phyloP scores from a whole-genome alignment of 2,329 filamentous ascomycete species.

The Gaeumannomyces sp. region DNA sequence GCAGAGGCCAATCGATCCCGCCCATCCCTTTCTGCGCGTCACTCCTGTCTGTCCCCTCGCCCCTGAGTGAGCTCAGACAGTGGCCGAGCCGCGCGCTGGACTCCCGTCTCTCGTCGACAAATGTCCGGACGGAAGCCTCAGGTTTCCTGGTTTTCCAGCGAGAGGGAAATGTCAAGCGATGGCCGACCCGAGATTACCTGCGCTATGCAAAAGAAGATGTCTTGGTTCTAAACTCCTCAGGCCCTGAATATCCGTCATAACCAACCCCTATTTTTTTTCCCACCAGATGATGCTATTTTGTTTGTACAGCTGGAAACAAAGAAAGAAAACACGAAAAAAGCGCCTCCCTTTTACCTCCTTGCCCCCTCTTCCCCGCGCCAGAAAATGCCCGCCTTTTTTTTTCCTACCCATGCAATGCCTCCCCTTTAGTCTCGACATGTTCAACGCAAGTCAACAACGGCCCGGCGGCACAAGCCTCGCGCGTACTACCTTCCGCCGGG shows the following conservation, averaged over 20 bases:
- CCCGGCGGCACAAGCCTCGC: no score
- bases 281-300: neutral
- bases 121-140: neutral
- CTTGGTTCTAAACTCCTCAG: neutral
- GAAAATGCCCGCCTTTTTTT: neutral
- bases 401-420: neutral
- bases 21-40: neutral
- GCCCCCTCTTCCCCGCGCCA: neutral
- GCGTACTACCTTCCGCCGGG: no score
- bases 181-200: neutral
- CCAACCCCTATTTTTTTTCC: neutral
- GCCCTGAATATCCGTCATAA: neutral
- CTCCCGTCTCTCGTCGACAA: no score
- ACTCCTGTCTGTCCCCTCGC: no score
- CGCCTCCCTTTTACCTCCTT: neutral
- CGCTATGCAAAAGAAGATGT: neutral
- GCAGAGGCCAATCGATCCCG: neutral
- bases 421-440: neutral
- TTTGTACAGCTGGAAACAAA: neutral
- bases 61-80: neutral
- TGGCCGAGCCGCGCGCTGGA: neutral
- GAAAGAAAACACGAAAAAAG: neutral
- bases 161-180: neutral
- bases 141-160: no score
- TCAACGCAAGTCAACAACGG: neutral